Conservation (phyloP, 805 yeast genomes). For the Myxozyma mucilagina region DNA sequence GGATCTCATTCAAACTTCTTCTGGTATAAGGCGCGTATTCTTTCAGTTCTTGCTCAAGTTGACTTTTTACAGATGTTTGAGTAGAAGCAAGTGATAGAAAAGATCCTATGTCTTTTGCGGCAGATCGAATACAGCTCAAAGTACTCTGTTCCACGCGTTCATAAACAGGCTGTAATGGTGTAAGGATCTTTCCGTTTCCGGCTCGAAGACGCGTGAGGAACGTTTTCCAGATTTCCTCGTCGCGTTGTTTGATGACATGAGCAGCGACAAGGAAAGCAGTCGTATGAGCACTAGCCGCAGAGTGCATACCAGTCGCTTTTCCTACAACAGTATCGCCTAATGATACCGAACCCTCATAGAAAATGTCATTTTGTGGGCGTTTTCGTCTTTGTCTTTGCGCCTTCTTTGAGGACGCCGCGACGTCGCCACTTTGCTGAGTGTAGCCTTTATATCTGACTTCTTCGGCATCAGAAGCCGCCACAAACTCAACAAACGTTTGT, state of each 20-base stretch:
- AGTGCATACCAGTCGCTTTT: slow-evolving; percentile 19
- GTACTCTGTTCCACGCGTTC: background rate
- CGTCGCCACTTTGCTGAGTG: background rate
- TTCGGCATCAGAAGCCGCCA: slow-evolving; percentile 8
- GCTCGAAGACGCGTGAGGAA: slow-evolving; percentile 6
- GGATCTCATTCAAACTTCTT: background rate
- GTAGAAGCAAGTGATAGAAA: background rate
- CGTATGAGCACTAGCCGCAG: slow-evolving; percentile 2
- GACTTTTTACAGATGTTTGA: background rate
- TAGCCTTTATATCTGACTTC: background rate
- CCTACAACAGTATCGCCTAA: slow-evolving; percentile 18
- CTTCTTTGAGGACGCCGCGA: background rate
- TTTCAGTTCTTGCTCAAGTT: slow-evolving; percentile 5
- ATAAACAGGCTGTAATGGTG: slow-evolving; percentile 8
- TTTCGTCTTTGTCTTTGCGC: background rate
- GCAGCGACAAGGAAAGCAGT: slow-evolving; percentile 24
- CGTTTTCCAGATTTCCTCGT: slow-evolving; percentile 13
- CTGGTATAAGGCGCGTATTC: background rate
- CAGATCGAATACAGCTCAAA: slow-evolving; percentile 10
- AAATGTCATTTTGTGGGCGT: background rate
- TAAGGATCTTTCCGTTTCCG: slow-evolving; percentile 16
- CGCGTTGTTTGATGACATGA: slow-evolving; percentile 14
- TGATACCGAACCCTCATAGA: slow-evolving; percentile 6
- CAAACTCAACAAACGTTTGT: slow-evolving; percentile 13
- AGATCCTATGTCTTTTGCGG: slow-evolving; percentile 2